Evolutionary conservation across 2,329 filamentous ascomycete species (phyloP), one percentile per base, ranked within the genome.

Genomic region (Pseudogymnoascus sp.): DNA sequence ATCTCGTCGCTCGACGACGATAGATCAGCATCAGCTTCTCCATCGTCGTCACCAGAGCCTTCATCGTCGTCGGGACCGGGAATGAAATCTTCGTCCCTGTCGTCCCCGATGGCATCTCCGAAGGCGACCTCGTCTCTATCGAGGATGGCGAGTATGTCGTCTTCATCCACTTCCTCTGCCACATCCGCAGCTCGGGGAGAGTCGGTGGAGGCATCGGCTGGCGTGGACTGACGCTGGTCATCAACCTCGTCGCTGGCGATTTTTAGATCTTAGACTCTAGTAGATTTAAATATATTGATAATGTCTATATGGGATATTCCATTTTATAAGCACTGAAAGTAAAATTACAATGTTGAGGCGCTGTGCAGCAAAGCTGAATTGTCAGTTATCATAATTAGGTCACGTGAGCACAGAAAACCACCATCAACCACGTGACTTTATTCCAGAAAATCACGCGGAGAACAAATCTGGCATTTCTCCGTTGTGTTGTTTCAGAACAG

Each of bases 401-500:
- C 31, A 34, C 3, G 31, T 34, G 31, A 5, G 31, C 31, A 34
- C 10, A 7, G 4, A 34, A 11, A 7, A 45, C 8, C 41, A 45
- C 4, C 8, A 45, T 13, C 37, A 41, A 3, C 2, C 37, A 41
- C 37, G 37, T 41, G 37, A 41, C n/a, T 3, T n/a, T 14, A 4
- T 11, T 16, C 2, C 4, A 25, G 5, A 51, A 51, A 51, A 25
- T 51, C 45, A 28, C 45, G 25, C 48, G 48, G 48, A 31, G 25
- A 41, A n/a, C 14, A 54, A 14, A 13, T 31, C 48, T 19, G 5
- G n/a, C 25, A 54, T 54, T 54, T 31, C 25, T 31, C 48, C 25
- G 48, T n/a, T 54, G 48, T 54, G 48, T n/a, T 54, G 48, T 54
- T 31, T 54, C 48, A 54, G 48, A 54, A 54, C 48, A 54, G 48